Base-by-base conservation (phyloP, 148 eudicot species). In the Amaranthus cruentus region DNA sequence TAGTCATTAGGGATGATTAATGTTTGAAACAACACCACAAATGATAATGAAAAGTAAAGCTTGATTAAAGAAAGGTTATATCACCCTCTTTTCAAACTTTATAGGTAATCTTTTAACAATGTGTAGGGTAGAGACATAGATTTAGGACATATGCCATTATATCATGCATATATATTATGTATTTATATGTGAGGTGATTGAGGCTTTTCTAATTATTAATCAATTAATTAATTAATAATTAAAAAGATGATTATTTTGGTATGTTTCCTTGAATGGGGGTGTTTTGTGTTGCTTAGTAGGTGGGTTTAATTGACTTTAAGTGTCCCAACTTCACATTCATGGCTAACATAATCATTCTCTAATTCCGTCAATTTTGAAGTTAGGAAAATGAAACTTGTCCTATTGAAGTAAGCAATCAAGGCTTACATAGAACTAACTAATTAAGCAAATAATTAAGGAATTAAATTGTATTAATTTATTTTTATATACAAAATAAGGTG, bases 251-350 rank as follows among this genome's bases (percentile, higher is more conserved):
- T 18, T 7, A 7, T 11, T 60, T 56, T 6, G 54, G 70, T 15
- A 48, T 67, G 72, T 57, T 75, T 75, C 66, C 63, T 75, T 49
- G 71, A 75, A 65, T 56, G 53, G 70, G 42, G 78, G 28, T 67
- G 57, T 56, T 57, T 67, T 56, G 47, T 67, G n/a, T 75, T 57
- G 48, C 77, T 11, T 47, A 47, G 59, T 63, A 9, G 64, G 56
- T 48, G 55, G 60, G 71, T 47, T 28, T 74, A 66, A 47, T 47
- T 55, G 71, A 74, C 62, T 55, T 42, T 64, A 64, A 38, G 62
- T 65, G 63, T 74, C 70, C 70, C 77, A 53, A 62, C 48, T 51
- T 42, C 47, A 55, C 13, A 9, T 47, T n/a, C 6, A 38, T 66
- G 18, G 55, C 65, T 49, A 70, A 47, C 44, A 58, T 48, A 28